Conservation (phyloP, 2,329 filamentous ascomycete genomes). For the Arthrocladium fulminans region DNA sequence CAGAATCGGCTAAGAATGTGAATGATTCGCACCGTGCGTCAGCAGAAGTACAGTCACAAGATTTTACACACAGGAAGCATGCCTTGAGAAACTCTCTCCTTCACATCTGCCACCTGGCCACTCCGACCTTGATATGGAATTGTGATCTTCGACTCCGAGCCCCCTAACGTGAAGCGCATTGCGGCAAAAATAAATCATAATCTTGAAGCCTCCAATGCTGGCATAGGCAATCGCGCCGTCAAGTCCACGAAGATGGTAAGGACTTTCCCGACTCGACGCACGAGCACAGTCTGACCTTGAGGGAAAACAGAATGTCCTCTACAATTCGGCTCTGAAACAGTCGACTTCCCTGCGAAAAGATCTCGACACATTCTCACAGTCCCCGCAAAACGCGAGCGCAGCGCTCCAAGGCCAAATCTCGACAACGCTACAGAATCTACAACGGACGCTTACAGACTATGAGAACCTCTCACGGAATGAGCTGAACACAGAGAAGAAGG, state of each 20-base stretch:
- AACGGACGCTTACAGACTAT: conserved; percentile 89
- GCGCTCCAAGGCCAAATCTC: conserved; percentile 64
- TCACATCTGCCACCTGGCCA: conserved; percentile 5
- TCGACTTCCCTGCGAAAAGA: conserved; percentile 70
- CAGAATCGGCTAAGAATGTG: no score
- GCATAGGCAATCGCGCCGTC: not conserved
- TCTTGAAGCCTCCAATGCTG: not conserved
- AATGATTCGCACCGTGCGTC: no score
- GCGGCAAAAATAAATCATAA: not conserved
- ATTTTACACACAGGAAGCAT: no score
- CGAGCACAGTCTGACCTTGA: not conserved
- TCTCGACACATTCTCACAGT: conserved; percentile 59
- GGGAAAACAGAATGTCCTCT: conserved; percentile 60
- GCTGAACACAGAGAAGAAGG: conserved; percentile 80
- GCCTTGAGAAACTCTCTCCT: not conserved
- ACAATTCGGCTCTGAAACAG: conserved; percentile 79
- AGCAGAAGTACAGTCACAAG: no score
- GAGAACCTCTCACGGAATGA: conserved; percentile 75
- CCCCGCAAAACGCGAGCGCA: conserved; percentile 48
- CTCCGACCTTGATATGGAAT: conserved; percentile 1
- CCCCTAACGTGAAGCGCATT: not conserved
- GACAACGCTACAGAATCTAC: conserved; percentile 71
- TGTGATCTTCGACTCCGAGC: not conserved
- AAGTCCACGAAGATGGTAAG: not conserved
- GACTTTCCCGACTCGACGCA: not conserved